Conservation (phyloP, 2,329 filamentous ascomycete genomes). For the Drechslerella dactyloides region DNA sequence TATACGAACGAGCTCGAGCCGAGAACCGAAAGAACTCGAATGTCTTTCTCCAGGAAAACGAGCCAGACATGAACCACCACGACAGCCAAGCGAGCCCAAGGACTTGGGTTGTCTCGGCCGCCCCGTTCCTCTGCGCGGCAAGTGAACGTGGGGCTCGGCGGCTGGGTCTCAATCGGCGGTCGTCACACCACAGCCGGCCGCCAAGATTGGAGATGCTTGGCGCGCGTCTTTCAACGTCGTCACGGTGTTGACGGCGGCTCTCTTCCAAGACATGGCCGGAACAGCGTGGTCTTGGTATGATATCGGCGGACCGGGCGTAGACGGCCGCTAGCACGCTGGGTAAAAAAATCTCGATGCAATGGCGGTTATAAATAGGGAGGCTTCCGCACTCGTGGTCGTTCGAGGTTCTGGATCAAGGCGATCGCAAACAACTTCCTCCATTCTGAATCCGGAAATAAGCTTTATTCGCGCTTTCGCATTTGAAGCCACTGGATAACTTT, state of each 20-base stretch:
- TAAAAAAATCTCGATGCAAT: conserved; percentile 6
- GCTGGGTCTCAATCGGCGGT: conserved; percentile 6
- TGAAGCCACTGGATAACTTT: background rate
- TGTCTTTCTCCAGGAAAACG: conserved; percentile 5
- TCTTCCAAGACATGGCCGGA: conserved; percentile 30
- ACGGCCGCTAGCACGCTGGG: conserved; percentile 20
- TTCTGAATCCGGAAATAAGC: conserved; percentile 33
- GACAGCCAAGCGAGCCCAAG: conserved; percentile 37
- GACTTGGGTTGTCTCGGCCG: conserved; percentile 20
- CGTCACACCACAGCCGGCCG: conserved; percentile 18
- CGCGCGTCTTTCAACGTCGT: conserved; percentile 42
- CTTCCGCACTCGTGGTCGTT: conserved; percentile 21
- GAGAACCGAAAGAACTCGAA: too few relatives aligned
- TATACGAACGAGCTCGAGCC: too few relatives aligned
- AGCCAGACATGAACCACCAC: conserved; percentile 27
- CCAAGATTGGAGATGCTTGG: conserved; percentile 49
- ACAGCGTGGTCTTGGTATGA: conserved; percentile 18
- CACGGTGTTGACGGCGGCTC: conserved; percentile 37
- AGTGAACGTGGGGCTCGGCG: conserved; percentile 30
- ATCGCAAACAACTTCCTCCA: conserved; percentile 41
- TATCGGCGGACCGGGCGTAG: conserved; percentile 13
- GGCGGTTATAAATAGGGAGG: conserved; percentile 43
- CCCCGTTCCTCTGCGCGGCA: conserved; percentile 10
- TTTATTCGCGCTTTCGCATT: conserved; percentile 3
- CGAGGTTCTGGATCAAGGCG: conserved; percentile 35